Conservation (phyloP, 495 filamentous ascomycete species). For the Penicillium waksmanii region DNA sequence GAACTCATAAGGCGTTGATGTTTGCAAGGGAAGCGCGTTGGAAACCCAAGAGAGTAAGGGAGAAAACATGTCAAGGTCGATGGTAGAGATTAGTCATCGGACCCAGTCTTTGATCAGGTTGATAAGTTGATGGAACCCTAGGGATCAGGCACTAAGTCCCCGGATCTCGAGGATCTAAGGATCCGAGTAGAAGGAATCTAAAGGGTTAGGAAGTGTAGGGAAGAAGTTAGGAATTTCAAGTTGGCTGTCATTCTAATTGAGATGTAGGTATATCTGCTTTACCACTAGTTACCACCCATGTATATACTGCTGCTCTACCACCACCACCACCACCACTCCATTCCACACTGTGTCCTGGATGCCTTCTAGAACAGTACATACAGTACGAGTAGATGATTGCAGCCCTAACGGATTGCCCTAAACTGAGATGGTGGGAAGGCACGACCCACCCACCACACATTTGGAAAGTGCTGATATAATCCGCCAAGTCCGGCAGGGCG, state of each 20-base stretch:
- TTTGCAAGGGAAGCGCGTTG: not conserved
- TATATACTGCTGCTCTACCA: no score
- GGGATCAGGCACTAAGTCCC: not conserved
- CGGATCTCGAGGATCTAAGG: not conserved
- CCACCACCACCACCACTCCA: no score
- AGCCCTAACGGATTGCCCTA: slow-evolving; percentile 34
- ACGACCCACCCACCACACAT: slow-evolving; percentile 1
- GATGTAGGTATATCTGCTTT: no score
- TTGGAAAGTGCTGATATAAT: slow-evolving; percentile 13
- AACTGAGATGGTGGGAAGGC: not conserved
- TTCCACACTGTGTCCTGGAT: not conserved
- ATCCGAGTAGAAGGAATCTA: not conserved
- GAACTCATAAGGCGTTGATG: slow-evolving; percentile 12
- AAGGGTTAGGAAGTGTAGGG: not conserved
- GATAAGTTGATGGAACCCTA: not conserved
- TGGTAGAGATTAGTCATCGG: slow-evolving; percentile 41
- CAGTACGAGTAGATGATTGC: not conserved
- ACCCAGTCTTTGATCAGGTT: slow-evolving; percentile 25
- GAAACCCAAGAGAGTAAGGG: not conserved
- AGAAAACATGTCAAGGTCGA: slow-evolving; percentile 19
- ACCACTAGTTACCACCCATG: not conserved
- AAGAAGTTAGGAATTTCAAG: not conserved
- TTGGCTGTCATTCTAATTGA: no score
- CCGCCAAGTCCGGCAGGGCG: not conserved
- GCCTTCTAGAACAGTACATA: slow-evolving; percentile 28